phyloP scores from a whole-genome alignment of 805 yeast genomes.

The Teunomyces atbi region DNA sequence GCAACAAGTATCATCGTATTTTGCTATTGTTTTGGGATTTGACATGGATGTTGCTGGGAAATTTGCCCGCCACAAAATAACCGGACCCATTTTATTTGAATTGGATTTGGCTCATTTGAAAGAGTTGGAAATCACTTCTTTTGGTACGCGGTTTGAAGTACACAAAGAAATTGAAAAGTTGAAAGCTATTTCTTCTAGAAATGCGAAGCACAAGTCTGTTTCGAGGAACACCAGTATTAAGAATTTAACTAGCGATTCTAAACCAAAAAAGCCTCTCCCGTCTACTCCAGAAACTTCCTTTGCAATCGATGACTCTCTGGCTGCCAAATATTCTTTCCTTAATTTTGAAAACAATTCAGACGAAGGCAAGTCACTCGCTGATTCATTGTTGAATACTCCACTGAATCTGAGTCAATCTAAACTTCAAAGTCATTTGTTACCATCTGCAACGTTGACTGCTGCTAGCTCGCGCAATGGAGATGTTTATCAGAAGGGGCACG shows the following conservation, averaged over 20 bases:
- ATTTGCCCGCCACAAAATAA: slow-evolving; percentile 83
- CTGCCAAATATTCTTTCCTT: background rate
- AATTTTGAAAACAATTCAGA: slow-evolving; percentile 18
- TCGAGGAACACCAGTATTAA: slow-evolving; percentile 10
- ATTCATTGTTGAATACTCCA: slow-evolving; percentile 2
- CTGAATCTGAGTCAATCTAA: background rate
- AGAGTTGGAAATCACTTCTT: slow-evolving; percentile 86
- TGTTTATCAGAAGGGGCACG: slow-evolving; percentile 26
- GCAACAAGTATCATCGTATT: slow-evolving; percentile 77
- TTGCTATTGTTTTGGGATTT: slow-evolving; percentile 65
- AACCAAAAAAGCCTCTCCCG: background rate
- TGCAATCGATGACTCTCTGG: background rate
- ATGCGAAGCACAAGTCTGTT: slow-evolving; percentile 11
- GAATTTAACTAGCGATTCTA: background rate
- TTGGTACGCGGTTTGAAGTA: slow-evolving; percentile 93
- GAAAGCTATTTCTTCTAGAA: slow-evolving; percentile 25
- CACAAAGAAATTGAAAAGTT: slow-evolving; percentile 82
- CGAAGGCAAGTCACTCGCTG: slow-evolving; percentile 10
- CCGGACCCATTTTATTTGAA: slow-evolving; percentile 82
- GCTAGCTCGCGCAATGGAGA: background rate
- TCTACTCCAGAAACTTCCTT: background rate
- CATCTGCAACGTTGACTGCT: slow-evolving; percentile 8
- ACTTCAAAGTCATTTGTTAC: slow-evolving; percentile 7
- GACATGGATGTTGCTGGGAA: slow-evolving; percentile 72
- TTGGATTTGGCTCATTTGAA: slow-evolving; percentile 82